These are phyloP conservation scores for Russula abietina DNA, from an alignment of 768 basidiomycete species.

Conservation along the genomic window DNA sequence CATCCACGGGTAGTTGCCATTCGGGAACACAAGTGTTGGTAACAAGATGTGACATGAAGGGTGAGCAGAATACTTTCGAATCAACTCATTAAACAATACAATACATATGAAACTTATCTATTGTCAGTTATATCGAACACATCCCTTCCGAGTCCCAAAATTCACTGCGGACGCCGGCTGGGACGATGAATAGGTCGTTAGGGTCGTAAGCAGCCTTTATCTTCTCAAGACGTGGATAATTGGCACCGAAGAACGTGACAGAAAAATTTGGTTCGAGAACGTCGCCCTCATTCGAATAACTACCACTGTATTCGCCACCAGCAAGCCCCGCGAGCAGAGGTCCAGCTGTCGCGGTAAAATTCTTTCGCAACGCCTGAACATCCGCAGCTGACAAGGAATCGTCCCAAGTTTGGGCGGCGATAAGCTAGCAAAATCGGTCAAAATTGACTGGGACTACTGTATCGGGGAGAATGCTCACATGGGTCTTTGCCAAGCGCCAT, in stretches of 20 bases:
- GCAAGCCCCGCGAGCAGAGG: conserved; percentile 30
- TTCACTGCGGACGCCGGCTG: conserved; percentile 32
- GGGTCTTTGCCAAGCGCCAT: conserved; percentile 37
- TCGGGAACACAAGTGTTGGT: no score
- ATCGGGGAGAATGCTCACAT: conserved; percentile 27
- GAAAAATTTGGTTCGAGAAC: conserved; percentile 30
- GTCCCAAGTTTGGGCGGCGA: conserved; percentile 3
- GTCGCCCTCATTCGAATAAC: conserved; percentile 37
- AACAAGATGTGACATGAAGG: no score
- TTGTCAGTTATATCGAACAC: conserved; percentile 21
- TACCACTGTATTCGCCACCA: conserved; percentile 28
- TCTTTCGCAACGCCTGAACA: conserved; percentile 24
- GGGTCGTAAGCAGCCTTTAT: conserved; percentile 33
- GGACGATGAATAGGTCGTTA: conserved; percentile 33
- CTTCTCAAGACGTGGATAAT: conserved; percentile 30
- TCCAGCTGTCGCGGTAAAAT: conserved; percentile 28
- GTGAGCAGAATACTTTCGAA: no score
- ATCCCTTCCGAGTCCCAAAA: conserved; percentile 32
- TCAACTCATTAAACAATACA: not conserved
- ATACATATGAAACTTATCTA: not conserved
- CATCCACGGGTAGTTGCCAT: no score
- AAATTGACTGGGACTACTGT: not conserved
- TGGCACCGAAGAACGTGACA: conserved; percentile 34
- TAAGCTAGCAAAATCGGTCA: not conserved
- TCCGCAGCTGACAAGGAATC: conserved; percentile 7